A percentile compares a stretch with the other conserved stretches of the same genome.
These are phyloP conservation scores for Fraxinus albicans DNA, from an alignment of 305 asterid genomes.

Conservation along the genomic window DNA sequence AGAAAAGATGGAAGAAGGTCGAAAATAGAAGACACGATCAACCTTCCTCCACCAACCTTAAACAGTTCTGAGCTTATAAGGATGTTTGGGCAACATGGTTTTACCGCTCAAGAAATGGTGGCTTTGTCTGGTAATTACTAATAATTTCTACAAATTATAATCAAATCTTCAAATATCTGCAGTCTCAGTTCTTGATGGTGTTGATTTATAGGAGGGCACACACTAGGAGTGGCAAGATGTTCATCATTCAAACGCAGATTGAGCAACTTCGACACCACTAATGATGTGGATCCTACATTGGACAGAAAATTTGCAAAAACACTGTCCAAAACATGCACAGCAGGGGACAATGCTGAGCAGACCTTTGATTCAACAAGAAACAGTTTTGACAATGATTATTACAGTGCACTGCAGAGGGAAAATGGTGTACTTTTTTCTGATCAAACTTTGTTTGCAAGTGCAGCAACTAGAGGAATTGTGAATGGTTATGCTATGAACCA, in stretches of 20 bases:
- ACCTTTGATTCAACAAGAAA: slow-evolving; percentile 57
- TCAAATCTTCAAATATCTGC: neutral
- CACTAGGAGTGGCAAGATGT: slow-evolving; percentile 82
- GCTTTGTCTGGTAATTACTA: slow-evolving; percentile 64
- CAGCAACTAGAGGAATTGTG: slow-evolving; percentile 56
- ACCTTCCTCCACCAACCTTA: slow-evolving; percentile 69
- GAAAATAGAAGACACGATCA: slow-evolving; percentile 69
- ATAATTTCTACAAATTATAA: neutral
- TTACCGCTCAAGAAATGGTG: slow-evolving; percentile 82
- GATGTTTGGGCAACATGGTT: slow-evolving; percentile 70
- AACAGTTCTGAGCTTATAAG: slow-evolving; percentile 71
- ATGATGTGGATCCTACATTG: slow-evolving; percentile 62
- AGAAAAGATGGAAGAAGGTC: slow-evolving; percentile 83
- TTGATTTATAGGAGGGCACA: slow-evolving; percentile 62
- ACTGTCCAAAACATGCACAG: slow-evolving; percentile 56
- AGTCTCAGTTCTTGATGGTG: neutral
- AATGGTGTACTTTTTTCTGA: slow-evolving; percentile 76
- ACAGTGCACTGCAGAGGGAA: slow-evolving; percentile 49
- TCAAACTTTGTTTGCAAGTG: slow-evolving; percentile 58
- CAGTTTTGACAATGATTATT: slow-evolving; percentile 63
- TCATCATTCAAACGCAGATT: slow-evolving; percentile 80
- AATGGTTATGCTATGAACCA: slow-evolving; percentile 59
- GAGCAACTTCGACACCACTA: slow-evolving; percentile 57
- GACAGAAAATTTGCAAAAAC: slow-evolving; percentile 58
- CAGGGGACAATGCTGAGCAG: slow-evolving; percentile 71